Percentiles rank a stretch among this genome's conserved stretches.
phyloP scores from a whole-genome alignment of 352 stramenopile genomes.

The Globisporangium apiculatum region DNA sequence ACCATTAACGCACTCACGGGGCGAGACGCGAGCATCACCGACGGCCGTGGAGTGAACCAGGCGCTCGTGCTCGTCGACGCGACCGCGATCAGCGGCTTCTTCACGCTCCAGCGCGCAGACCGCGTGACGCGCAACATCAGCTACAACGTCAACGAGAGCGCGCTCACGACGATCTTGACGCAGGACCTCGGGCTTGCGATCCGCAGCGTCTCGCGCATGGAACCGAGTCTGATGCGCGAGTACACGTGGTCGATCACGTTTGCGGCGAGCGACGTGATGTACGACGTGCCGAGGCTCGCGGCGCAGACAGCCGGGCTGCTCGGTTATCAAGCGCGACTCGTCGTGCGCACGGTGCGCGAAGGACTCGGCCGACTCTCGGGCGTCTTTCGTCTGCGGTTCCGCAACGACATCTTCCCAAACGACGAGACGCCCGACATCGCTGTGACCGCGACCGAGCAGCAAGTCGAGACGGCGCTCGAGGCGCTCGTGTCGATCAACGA shows the following conservation, averaged over 20 bases:
- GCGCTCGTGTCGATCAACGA: constrained; percentile 69
- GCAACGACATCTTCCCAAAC: constrained; percentile 62
- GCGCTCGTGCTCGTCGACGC: constrained; percentile 52
- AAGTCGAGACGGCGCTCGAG: constrained; percentile 52
- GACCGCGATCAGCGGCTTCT: constrained; percentile 53
- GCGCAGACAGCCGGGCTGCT: constrained; percentile 44
- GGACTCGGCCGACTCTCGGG: constrained; percentile 60
- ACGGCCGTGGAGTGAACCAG: constrained; percentile 31
- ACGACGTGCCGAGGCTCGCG: constrained; percentile 50
- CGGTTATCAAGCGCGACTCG: constrained; percentile 42
- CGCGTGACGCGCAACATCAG: constrained; percentile 61
- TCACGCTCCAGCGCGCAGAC: constrained; percentile 51
- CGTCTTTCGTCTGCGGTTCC: constrained; percentile 62
- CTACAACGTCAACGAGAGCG: constrained; percentile 46
- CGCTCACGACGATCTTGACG: constrained; percentile 48
- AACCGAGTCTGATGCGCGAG: constrained; percentile 27
- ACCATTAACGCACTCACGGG: constrained; percentile 47
- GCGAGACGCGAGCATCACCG: constrained; percentile 39
- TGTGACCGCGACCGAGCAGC: constrained; percentile 42
- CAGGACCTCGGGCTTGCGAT: constrained; percentile 57
- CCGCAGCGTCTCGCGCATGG: constrained; percentile 39
- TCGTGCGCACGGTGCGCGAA: constrained; percentile 43
- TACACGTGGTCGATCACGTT: constrained; percentile 82
- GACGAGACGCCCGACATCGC: constrained; percentile 67
- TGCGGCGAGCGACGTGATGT: constrained; percentile 46